Evolutionary conservation across 192 early-diverging fungal genomes (phyloP), one percentile per base, ranked within the genome.

Genomic region (Phycomyces nitens): DNA sequence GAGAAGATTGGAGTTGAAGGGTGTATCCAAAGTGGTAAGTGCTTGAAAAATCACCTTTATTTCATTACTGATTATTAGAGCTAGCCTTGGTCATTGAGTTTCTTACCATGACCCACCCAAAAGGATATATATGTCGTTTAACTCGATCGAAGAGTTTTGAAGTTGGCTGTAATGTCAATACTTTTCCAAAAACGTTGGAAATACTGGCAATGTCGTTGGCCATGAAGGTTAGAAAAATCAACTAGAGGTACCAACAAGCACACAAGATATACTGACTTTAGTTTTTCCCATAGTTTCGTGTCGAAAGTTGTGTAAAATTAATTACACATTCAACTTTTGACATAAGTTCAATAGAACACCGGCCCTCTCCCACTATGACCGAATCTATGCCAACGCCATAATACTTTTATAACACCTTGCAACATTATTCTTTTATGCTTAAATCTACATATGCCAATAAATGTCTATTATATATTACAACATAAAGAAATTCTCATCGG

Each of bases 71-170:
- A 20, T 52, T 52, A 3, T 52, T 52, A 6, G 6, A 18, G 10
- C 18, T 20, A 52, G 50, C 50, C 18, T 52, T 52, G 18, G 50
- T 52, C 23, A 52, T 52, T 52, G 50, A 52, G 18, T 52, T 52
- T 52, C 50, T 52, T 52, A 2, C 50, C 7, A 18, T 52, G 50
- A 23, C 15, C 18, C 10, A 52, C 20, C 50, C 50, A 12, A 20
- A 52, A 2, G 50, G 50, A 34, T 34, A 52, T 52, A 52, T 52
- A 52, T 52, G 50, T 18, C 50, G 50, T 20, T 52, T 52, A 52
- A 52, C 1, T 52, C 18, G 50, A 1, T 18, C 15, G 0, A 52
- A 52, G 20, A 52, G 6, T 6, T 52, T 20, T 6, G 50, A 52
- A 20, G 20, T 52, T 12, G 50, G 50, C 50, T 18, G 1, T 52